Percentiles rank a stretch among this genome's conserved stretches.
These are phyloP conservation scores for Ogataea corticis DNA, from an alignment of 805 yeast genomes.

Conservation along the genomic window DNA sequence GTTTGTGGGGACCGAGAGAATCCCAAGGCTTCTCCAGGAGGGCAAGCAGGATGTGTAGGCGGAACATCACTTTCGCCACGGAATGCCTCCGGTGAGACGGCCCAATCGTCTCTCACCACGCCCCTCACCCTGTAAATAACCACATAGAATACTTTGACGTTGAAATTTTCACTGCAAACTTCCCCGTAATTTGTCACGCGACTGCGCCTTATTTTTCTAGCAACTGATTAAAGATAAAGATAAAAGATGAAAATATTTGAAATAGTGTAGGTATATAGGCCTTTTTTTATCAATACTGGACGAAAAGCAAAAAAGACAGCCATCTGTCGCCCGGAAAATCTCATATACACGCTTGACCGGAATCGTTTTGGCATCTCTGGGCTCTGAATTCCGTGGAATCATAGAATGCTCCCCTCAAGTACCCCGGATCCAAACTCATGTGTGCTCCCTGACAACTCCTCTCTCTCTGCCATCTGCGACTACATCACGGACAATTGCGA, in stretches of 20 bases:
- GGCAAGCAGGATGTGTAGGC: no score
- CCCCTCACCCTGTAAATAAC: constrained; percentile 1
- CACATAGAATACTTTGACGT: background rate
- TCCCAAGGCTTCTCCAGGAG: constrained; percentile 32
- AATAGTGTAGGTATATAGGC: no score
- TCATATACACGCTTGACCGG: no score
- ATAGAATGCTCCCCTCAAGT: no score
- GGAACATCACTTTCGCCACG: no score
- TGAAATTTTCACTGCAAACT: background rate
- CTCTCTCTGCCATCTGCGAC: constrained; percentile 19
- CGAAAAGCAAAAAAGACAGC: no score
- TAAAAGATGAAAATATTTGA: background rate
- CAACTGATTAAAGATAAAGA: background rate
- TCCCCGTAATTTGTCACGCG: background rate
- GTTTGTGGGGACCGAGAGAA: constrained; percentile 56
- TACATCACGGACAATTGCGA: constrained; percentile 26
- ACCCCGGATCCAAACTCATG: constrained; percentile 1
- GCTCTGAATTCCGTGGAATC: no score
- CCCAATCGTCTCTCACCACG: no score
- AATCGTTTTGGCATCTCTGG: no score
- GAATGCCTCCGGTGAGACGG: no score
- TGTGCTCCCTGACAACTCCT: constrained; percentile 8
- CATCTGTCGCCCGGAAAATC: no score
- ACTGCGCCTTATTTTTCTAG: background rate
- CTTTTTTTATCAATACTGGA: no score